phyloP scores from a whole-genome alignment of 2,329 filamentous ascomycete species.

The Orbilia ellipsospora region DNA sequence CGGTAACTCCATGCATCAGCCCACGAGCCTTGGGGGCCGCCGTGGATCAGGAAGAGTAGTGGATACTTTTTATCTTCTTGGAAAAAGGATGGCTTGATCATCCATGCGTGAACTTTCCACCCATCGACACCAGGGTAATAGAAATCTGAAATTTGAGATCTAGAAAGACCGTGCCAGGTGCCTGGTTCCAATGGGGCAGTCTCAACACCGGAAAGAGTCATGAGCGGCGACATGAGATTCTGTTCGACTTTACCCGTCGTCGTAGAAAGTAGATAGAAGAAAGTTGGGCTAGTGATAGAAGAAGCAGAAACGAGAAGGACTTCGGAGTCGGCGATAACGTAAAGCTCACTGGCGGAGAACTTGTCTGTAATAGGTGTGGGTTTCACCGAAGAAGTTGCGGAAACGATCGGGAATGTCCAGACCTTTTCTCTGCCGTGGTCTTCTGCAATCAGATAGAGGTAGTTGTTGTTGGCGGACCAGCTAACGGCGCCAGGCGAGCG shows the following conservation, averaged over 20 bases:
- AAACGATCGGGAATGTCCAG: constrained; percentile 72
- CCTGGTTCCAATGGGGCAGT: constrained; percentile 24
- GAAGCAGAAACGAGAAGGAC: constrained; percentile 74
- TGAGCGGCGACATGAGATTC: constrained; percentile 31
- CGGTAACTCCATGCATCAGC: constrained; percentile 79
- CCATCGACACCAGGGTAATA: constrained; percentile 74
- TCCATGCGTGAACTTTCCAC: constrained; percentile 76
- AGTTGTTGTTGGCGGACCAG: constrained; percentile 69
- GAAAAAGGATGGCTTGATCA: constrained; percentile 75
- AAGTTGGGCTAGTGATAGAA: constrained; percentile 77
- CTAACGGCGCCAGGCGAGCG: constrained; percentile 66
- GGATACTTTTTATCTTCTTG: constrained; percentile 78
- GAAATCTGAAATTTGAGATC: constrained; percentile 72
- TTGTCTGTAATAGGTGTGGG: constrained; percentile 20
- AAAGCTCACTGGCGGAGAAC: constrained; percentile 43
- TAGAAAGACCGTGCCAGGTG: constrained; percentile 68
- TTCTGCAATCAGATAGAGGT: constrained; percentile 79
- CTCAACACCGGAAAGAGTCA: constrained; percentile 11
- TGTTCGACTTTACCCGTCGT: constrained; percentile 66
- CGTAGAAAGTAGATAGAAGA: constrained; percentile 69
- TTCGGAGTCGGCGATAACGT: constrained; percentile 60
- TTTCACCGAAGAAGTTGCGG: constrained; percentile 64
- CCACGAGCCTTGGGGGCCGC: constrained; percentile 83
- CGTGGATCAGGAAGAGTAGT: constrained; percentile 81
- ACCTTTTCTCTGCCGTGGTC: constrained; percentile 72